Evolutionary conservation across 192 early-diverging fungal species (phyloP).

Genomic region (Endogone sp.): DNA sequence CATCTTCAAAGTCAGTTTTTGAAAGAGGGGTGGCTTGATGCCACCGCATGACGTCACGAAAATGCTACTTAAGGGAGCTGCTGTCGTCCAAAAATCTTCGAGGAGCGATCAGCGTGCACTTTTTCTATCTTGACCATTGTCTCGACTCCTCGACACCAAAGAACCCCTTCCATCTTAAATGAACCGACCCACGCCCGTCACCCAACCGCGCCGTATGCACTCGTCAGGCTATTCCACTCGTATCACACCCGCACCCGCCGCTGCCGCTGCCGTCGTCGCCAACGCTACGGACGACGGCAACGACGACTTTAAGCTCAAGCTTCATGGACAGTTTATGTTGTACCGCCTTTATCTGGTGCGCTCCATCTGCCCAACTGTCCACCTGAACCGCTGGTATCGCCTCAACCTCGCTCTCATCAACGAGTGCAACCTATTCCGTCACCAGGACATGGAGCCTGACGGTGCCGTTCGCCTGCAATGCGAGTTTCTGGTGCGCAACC

Average conservation of each 20-base stretch:
- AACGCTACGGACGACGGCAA: constrained; percentile 6
- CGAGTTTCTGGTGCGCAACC: not conserved
- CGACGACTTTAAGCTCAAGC: constrained; percentile 22
- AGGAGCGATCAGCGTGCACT: no score
- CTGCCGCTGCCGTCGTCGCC: no score
- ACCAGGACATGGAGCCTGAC: constrained; percentile 18
- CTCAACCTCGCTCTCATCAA: constrained; percentile 26
- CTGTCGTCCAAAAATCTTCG: no score
- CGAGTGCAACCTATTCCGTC: constrained; percentile 22
- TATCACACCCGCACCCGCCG: not conserved
- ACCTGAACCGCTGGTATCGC: constrained; percentile 21
- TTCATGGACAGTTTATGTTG: constrained; percentile 22
- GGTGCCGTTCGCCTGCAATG: constrained; percentile 13
- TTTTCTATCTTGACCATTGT: no score
- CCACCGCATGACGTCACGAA: not conserved
- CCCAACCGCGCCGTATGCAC: no score
- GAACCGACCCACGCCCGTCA: not conserved
- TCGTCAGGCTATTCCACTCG: no score
- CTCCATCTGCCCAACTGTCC: constrained; percentile 8
- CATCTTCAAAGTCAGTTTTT: not conserved
- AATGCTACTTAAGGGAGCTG: no score
- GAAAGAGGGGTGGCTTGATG: not conserved
- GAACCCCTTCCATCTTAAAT: no score
- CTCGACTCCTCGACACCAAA: no score
- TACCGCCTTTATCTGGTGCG: constrained; percentile 21